Evolutionary conservation across 2,329 filamentous ascomycete genomes (phyloP), one percentile per base, ranked within the genome.

Genomic region (Aotearoamyces nothofagi): DNA sequence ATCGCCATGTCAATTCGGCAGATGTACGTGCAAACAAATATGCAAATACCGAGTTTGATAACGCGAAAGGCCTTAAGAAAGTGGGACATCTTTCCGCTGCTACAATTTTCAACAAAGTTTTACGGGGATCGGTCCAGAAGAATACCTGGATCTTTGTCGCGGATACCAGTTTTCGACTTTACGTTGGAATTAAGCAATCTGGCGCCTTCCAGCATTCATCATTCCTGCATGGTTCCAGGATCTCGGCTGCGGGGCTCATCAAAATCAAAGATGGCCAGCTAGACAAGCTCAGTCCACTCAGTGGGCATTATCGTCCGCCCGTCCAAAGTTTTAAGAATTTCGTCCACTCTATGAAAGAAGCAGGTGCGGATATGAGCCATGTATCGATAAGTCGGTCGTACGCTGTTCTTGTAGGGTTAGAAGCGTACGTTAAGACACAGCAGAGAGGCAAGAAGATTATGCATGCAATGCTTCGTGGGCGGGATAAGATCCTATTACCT

Each of bases 121-220:
- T 90, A 10, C 70, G 80, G 35, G 78, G 81, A 38, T 75, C 78
- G 0, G 78, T 84, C 22, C 79, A 75, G 51, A 83, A 83, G 37
- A 86, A 87, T 45, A 90, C 80, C 4, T 93, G 86, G 86, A 92
- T 93, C 39, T 94, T 92, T 44, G 84, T 86, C 5, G 78, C 79
- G 14, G 84, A 93, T 52, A 87, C 81, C 1, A 77, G 69, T 1
- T 90, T 86, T 50, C 71, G 80, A 1, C 60, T 93, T 0, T 93
- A 92, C 49, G 72, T 93, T 17, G 84, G 84, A 26, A 90, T 93
- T 57, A 93, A 94, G 46, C 72, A 80, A 49, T 78, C 74, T 4
- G 86, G 86, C 8, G 73, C 79, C 4, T 94, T 94, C 45, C 86
- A 93, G 44, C 86, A 93, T 52, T 86, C 78, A 9, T 90, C 81